These are phyloP conservation scores for Neltuma alba DNA, from an alignment of 306 rosid species.

Conservation along the genomic window DNA sequence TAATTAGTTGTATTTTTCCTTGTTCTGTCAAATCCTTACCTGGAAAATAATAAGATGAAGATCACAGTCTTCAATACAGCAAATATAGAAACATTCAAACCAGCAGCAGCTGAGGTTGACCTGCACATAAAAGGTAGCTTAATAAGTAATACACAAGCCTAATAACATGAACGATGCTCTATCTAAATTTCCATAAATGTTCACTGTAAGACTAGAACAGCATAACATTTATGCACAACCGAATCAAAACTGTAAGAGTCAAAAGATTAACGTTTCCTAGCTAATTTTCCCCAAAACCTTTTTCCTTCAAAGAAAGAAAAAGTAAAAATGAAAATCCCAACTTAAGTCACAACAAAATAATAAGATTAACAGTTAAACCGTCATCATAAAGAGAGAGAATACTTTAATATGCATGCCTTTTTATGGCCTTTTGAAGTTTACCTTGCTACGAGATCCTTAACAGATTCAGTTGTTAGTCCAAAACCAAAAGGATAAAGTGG, in stretches of 20 bases:
- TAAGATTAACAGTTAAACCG: neutral
- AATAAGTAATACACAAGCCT: slow-evolving; percentile 19
- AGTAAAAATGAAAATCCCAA: no score
- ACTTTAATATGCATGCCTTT: neutral
- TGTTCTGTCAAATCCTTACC: slow-evolving; percentile 45
- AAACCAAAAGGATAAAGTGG: slow-evolving; percentile 88
- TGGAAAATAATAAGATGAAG: slow-evolving; percentile 44
- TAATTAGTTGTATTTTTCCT: neutral
- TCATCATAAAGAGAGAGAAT: neutral
- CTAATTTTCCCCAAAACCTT: no score
- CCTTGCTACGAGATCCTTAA: slow-evolving; percentile 69
- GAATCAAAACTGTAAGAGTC: no score
- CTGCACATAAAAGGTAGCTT: slow-evolving; percentile 45
- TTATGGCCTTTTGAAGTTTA: slow-evolving; percentile 31
- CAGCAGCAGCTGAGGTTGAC: slow-evolving; percentile 69
- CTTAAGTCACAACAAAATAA: neutral
- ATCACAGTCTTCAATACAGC: slow-evolving; percentile 45
- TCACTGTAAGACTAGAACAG: neutral
- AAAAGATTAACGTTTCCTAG: no score
- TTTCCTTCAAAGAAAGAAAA: no score
- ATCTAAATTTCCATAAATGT: neutral
- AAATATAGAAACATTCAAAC: slow-evolving; percentile 46
- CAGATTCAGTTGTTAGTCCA: slow-evolving; percentile 74
- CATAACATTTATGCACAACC: no score
- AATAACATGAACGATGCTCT: neutral